Evolutionary conservation across 495 filamentous ascomycete species (phyloP), one percentile per base, ranked within the genome.

Genomic region (Bryoglossum gracile): DNA sequence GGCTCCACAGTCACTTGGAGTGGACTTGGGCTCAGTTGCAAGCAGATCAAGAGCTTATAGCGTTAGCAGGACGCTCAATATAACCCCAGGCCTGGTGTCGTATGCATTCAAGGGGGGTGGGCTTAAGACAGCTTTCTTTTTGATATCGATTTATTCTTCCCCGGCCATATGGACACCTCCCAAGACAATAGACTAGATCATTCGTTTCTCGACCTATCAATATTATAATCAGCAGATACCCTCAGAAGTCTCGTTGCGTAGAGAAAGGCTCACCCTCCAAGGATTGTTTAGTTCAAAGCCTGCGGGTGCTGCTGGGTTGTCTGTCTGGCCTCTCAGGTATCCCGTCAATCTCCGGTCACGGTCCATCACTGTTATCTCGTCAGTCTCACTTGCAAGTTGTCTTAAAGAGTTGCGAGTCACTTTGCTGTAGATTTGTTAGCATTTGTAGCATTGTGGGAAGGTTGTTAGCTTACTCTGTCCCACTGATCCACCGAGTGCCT

Each of bases 211-310:
- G 42, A 53, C 28, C 57, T 60, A 21, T 45, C 14, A 13, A 47
- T 17, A 19, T n/a, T 11, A 38, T 19, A 49, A 33, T 35, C 23
- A 16, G 1, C 33, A 1, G 17, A n/a, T 41, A 8, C 30, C 19
- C 21, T 32, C 14, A 8, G 22, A 1, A 46, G 5, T 8, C 40
- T 24, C 3, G n/a, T 32, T 11, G n/a, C n/a, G n/a, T 17, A 14
- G 8, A 3, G 19, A 38, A 23, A 48, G 17, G 55, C 50, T 26
- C 51, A 62, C 59, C 77, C 79, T 90, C 94, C 94, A 99, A 23
- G 88, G 85, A 67, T 95, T 95, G 76, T 83, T 96, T 59, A 95
- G 57, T 61, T 95, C 91, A 71, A 94, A 99, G 28, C 89, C 91
- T 33, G 75, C 69, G 13, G 92, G 94, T 28, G 92, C 92, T 49